Evolutionary conservation across 1,284 basidiomycete genomes (phyloP).

Genomic region (Sparassis latifolia): DNA sequence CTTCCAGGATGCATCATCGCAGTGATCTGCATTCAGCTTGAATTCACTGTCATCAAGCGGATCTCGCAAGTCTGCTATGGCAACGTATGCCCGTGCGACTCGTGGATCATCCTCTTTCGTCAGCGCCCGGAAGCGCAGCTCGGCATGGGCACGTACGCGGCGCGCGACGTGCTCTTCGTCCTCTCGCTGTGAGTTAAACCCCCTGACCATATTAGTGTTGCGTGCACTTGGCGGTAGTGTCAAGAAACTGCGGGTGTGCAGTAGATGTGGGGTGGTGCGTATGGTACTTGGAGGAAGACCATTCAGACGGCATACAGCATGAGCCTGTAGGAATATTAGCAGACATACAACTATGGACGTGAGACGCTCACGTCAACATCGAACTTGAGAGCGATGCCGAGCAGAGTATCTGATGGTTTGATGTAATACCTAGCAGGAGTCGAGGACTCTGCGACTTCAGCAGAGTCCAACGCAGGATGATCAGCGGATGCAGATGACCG

Average conservation of each 20-base stretch:
- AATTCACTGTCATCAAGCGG: conserved; percentile 21
- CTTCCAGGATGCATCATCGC: conserved; percentile 13
- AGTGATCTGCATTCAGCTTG: conserved; percentile 31
- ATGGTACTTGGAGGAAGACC: conserved; percentile 59
- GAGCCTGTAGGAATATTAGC: conserved; percentile 34
- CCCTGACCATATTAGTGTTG: not conserved
- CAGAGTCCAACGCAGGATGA: not conserved
- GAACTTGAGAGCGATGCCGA: conserved; percentile 59
- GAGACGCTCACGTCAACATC: conserved; percentile 46
- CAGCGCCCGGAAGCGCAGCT: conserved; percentile 52
- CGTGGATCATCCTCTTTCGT: conserved; percentile 65
- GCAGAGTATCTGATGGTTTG: conserved; percentile 53
- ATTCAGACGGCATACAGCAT: conserved; percentile 57
- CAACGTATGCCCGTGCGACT: conserved; percentile 60
- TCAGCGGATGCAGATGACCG: not conserved
- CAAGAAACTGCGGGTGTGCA: conserved; percentile 62
- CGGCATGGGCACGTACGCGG: conserved; percentile 47
- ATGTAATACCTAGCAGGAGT: conserved; percentile 47
- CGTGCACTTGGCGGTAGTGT: conserved; percentile 38
- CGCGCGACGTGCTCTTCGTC: conserved; percentile 34
- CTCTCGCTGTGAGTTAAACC: conserved; percentile 10
- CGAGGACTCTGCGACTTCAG: not conserved
- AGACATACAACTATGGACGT: conserved; percentile 8
- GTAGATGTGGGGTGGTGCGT: conserved; percentile 62
- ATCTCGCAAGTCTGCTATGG: conserved; percentile 39